Conservation (phyloP, 2,329 filamentous ascomycete genomes). For the Penicillium sp. region DNA sequence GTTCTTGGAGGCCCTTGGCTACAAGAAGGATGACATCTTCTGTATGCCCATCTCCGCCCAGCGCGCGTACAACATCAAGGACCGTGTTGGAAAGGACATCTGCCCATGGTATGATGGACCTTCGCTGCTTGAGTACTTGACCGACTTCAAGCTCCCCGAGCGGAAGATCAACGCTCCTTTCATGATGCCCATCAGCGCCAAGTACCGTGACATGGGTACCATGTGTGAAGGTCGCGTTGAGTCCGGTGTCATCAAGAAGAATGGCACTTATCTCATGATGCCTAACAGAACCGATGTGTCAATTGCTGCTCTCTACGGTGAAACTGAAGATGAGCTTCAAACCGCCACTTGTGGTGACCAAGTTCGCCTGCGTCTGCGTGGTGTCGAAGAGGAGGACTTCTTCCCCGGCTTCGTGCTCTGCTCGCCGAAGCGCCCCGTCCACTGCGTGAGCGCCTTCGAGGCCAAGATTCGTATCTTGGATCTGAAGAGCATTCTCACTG, state of each 20-base stretch:
- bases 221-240: slow-evolving; percentile 98
- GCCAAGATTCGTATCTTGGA: slow-evolving; percentile 96
- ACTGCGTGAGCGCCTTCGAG: slow-evolving; percentile 86
- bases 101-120: slow-evolving; percentile 85
- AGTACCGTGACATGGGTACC: slow-evolving; percentile 96
- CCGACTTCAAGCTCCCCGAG: slow-evolving; percentile 86
- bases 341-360: slow-evolving; percentile 90
- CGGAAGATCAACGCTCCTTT: slow-evolving; percentile 96
- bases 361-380: slow-evolving; percentile 84
- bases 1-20: slow-evolving; percentile 89
- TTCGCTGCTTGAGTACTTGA: slow-evolving; percentile 92
- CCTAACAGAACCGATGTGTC: slow-evolving; percentile 81
- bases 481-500: slow-evolving; percentile 87
- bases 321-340: slow-evolving; percentile 87
- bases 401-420: slow-evolving; percentile 94
- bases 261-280: slow-evolving; percentile 86
- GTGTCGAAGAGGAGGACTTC: slow-evolving; percentile 96
- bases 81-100: slow-evolving; percentile 72
- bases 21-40: slow-evolving; percentile 90
- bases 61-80: slow-evolving; percentile 80
- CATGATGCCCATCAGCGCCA: slow-evolving; percentile 97
- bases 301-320: slow-evolving; percentile 83
- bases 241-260: slow-evolving; percentile 90
- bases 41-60: slow-evolving; percentile 98
- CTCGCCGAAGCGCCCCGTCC: slow-evolving; percentile 87